Percentiles rank a stretch among this genome's conserved stretches.
phyloP scores from a whole-genome alignment of 2,329 filamentous ascomycete genomes.

The Diaporthe ampelina region DNA sequence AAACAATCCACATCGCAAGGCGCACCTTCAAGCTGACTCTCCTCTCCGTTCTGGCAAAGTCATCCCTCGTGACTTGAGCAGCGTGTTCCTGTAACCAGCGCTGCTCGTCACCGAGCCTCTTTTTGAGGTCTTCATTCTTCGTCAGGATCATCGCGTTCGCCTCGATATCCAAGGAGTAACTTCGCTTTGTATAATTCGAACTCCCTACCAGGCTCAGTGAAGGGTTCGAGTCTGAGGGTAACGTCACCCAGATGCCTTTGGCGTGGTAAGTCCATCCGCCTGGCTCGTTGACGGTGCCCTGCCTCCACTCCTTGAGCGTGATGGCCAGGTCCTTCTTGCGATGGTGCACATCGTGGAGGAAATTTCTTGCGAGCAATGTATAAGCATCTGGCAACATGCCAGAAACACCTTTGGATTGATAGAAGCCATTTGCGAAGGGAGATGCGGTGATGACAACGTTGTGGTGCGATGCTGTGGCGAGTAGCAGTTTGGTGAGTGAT shows the following conservation, averaged over 20 bases:
- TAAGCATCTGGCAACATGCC: constrained; percentile 94
- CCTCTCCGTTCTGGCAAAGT: constrained; percentile 85
- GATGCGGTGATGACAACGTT: constrained; percentile 94
- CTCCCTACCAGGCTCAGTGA: constrained; percentile 89
- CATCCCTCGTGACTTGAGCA: constrained; percentile 76
- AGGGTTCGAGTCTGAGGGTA: constrained; percentile 75
- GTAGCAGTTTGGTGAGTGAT: constrained; percentile 82
- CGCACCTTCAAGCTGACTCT: constrained; percentile 88
- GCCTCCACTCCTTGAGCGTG: constrained; percentile 87
- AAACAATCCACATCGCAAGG: constrained; percentile 94
- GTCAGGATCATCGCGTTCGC: constrained; percentile 91
- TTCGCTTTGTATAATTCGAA: constrained; percentile 95
- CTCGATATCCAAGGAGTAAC: constrained; percentile 93
- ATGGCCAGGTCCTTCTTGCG: constrained; percentile 69
- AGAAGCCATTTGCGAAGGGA: constrained; percentile 96
- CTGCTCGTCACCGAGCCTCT: constrained; percentile 83
- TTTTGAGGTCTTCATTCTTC: constrained; percentile 78
- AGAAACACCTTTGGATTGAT: constrained; percentile 86
- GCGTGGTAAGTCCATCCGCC: constrained; percentile 98
- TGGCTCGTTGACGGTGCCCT: constrained; percentile 83
- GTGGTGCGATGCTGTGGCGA: constrained; percentile 76
- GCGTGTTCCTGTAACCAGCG: constrained; percentile 84
- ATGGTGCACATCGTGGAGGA: constrained; percentile 73
- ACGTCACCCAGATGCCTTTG: constrained; percentile 92
- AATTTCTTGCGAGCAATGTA: constrained; percentile 86